Evolutionary conservation across 768 basidiomycete species (phyloP).

Genomic region (Zangia roseola): DNA sequence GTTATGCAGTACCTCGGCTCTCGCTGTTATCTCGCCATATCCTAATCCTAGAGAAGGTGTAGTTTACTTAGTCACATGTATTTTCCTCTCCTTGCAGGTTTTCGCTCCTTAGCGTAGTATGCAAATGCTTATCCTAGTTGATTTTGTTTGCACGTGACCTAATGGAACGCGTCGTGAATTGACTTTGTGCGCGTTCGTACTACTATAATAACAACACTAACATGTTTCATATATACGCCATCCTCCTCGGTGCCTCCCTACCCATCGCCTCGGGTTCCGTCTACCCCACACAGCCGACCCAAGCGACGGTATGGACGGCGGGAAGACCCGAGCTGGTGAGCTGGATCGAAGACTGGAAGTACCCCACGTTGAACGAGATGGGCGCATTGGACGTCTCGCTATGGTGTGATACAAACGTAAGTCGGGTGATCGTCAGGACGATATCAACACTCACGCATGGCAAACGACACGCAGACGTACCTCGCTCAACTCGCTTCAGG

Average conservation of each 20-base stretch:
- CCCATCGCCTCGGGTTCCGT: conserved; percentile 35
- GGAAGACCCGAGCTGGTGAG: conserved; percentile 42
- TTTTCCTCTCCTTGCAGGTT: conserved; percentile 5
- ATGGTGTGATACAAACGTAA: conserved; percentile 43
- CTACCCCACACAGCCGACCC: conserved; percentile 51
- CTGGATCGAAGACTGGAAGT: conserved; percentile 50
- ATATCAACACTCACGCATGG: neutral
- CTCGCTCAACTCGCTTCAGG: conserved; percentile 43
- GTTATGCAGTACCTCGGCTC: neutral
- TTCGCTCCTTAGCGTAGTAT: conserved; percentile 11
- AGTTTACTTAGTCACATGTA: conserved; percentile 22
- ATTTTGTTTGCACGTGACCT: conserved; percentile 29
- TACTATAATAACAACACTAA: no score
- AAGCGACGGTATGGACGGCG: conserved; percentile 43
- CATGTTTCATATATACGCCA: conserved; percentile 8
- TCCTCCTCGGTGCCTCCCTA: conserved; percentile 7
- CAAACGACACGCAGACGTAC: conserved; percentile 34
- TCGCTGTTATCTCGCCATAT: conserved; percentile 5
- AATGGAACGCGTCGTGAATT: conserved; percentile 16
- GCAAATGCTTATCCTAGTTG: conserved; percentile 19
- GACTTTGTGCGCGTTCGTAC: no score
- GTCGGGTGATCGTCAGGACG: neutral
- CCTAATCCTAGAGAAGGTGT: conserved; percentile 14
- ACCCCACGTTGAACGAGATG: conserved; percentile 43
- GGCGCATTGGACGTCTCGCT: conserved; percentile 47